phyloP scores from a whole-genome alignment of 768 basidiomycete genomes.

The Russula griseocarnosa region DNA sequence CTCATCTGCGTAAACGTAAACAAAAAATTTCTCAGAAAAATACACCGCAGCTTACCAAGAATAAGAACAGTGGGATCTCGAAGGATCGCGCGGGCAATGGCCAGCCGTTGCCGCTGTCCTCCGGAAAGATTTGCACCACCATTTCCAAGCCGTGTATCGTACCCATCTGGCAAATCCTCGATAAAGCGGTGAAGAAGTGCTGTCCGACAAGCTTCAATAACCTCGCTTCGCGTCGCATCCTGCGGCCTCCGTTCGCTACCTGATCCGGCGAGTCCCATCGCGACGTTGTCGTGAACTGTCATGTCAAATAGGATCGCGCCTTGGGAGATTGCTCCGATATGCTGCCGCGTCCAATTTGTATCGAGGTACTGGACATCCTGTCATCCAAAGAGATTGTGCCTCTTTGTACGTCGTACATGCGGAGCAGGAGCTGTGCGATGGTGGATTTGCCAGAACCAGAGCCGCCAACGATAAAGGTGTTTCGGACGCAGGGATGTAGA shows the following conservation, averaged over 20 bases:
- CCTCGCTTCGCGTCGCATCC: constrained; percentile 60
- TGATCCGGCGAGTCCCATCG: constrained; percentile 61
- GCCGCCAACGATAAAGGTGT: constrained; percentile 76
- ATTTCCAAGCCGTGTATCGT: constrained; percentile 75
- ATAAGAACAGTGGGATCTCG: constrained; percentile 86
- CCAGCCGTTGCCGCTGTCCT: constrained; percentile 87
- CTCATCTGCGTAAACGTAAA: constrained; percentile 51
- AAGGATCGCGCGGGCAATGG: constrained; percentile 81
- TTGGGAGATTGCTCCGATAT: constrained; percentile 77
- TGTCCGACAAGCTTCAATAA: constrained; percentile 75
- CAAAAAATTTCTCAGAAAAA: neutral
- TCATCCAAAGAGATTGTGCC: constrained; percentile 79
- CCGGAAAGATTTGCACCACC: constrained; percentile 80
- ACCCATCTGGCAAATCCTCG: constrained; percentile 76
- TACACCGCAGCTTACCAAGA: constrained; percentile 59
- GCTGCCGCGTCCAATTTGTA: constrained; percentile 55
- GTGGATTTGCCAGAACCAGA: constrained; percentile 79
- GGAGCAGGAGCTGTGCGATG: constrained; percentile 58
- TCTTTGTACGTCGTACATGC: constrained; percentile 64
- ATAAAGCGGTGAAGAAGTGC: constrained; percentile 89
- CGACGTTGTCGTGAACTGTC: constrained; percentile 81
- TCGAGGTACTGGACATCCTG: constrained; percentile 76
- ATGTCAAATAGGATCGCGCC: constrained; percentile 76
- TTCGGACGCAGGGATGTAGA: constrained; percentile 69
- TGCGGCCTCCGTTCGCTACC: constrained; percentile 40